Base-by-base conservation (phyloP, 768 basidiomycete species). In the Basidioascus undulatus region DNA sequence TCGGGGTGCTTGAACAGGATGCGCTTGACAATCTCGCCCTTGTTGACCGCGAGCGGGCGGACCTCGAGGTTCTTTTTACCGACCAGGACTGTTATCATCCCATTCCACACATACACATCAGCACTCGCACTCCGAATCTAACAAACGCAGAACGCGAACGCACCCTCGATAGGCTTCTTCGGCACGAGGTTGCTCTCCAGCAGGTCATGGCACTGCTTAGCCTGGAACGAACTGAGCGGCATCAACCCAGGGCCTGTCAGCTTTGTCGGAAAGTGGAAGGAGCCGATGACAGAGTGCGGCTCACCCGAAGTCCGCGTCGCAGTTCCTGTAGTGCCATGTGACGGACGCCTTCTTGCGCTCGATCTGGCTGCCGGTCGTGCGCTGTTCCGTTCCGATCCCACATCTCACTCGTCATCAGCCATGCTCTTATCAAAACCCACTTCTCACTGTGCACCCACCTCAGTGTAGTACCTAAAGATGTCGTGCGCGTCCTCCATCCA, bases 1-100 rank as follows among this genome's bases (percentile, higher is more conserved):
- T 89, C 83, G 2, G 87, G 80, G 65, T 94, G 76, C 58, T 74
- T 64, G 66, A 87, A 96, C 42, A 92, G 55, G 44, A 96, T 73
- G 35, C 84, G 67, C 65, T 87, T 87, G 54, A 94, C 87, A 53
- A 96, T 94, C 64, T 96, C 89, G 39, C 89, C 89, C 71, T 98
- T 96, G 69, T 92, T 94, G 44, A 94, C 73, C 2, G 86, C 84
- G 25, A 87, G 67, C 4, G 86, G 89, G 45, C 89, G 72, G 18
- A 94, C 87, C 62, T 98, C 89, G 33, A 98, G 65, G 57, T 94
- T 94, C 72, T 94, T 94, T 67, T 98, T 98, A 16, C 89, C 89
- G 24, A 89, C 78, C 38, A 92, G 72, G 5, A 92, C 84, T 77
- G 48, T 1, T 31, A 39, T 34, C 32, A 25, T 4, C 36, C 18